phyloP scores from a whole-genome alignment of 768 basidiomycete genomes.

The Gautieria morchelliformis region DNA sequence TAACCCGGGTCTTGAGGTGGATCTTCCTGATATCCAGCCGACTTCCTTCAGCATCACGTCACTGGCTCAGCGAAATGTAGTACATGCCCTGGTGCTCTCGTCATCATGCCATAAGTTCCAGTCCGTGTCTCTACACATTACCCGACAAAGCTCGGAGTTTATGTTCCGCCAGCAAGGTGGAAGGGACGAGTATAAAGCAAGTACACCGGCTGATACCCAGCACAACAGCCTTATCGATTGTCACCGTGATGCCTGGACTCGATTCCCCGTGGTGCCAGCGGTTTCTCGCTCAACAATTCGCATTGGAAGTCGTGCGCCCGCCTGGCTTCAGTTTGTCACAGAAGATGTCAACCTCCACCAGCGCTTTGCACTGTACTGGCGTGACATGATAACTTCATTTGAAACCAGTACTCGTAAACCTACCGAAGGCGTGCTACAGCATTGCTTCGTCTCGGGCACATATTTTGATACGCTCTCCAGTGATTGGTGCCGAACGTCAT shows the following conservation, averaged over 20 bases:
- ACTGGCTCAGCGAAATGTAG: slow-evolving; percentile 29
- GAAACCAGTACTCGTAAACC: slow-evolving; percentile 45
- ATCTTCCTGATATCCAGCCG: slow-evolving; percentile 21
- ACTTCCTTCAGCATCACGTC: slow-evolving; percentile 31
- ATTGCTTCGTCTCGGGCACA: slow-evolving; percentile 24
- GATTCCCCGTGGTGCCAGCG: slow-evolving; percentile 49
- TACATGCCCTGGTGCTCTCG: slow-evolving; percentile 36
- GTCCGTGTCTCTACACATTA: slow-evolving; percentile 43
- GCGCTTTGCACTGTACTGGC: slow-evolving; percentile 34
- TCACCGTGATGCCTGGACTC: slow-evolving; percentile 47
- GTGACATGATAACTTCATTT: slow-evolving; percentile 34
- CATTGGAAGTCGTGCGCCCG: slow-evolving; percentile 15
- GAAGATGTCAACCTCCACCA: slow-evolving; percentile 20
- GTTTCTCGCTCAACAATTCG: slow-evolving; percentile 32
- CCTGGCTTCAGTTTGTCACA: slow-evolving; percentile 35
- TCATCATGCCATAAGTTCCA: slow-evolving; percentile 19
- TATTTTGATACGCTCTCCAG: slow-evolving; percentile 19
- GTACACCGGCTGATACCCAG: slow-evolving; percentile 12
- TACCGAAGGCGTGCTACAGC: slow-evolving; percentile 32
- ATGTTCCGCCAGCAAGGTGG: slow-evolving; percentile 31
- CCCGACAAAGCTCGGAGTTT: slow-evolving; percentile 46
- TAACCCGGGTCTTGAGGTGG: slow-evolving; percentile 30
- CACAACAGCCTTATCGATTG: slow-evolving; percentile 51
- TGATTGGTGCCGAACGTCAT: slow-evolving; percentile 20
- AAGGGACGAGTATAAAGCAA: not conserved